phyloP scores from a whole-genome alignment of 108 stramenopile species.

The Nitzschia palea region DNA sequence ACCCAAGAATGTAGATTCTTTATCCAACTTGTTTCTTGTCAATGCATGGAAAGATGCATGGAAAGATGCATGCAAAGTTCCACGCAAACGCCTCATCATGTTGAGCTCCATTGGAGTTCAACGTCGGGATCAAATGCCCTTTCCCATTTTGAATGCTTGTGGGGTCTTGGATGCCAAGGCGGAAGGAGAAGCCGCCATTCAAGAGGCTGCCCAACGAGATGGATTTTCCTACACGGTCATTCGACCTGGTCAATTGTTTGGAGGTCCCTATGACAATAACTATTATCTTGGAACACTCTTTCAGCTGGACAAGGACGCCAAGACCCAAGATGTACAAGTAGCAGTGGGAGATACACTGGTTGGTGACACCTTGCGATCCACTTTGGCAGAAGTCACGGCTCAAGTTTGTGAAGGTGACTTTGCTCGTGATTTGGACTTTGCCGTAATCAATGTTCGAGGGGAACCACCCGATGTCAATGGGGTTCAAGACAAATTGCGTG shows the following conservation, averaged over 20 bases:
- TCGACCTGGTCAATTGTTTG: constrained; percentile 63
- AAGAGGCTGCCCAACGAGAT: constrained; percentile 18
- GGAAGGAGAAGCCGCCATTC: constrained; percentile 56
- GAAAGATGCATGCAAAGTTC: constrained; percentile 16
- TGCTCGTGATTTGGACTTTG: constrained; percentile 59
- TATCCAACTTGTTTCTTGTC: constrained; percentile 42
- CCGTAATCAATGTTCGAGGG: constrained; percentile 36
- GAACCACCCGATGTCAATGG: constrained; percentile 15
- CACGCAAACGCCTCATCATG: constrained; percentile 41
- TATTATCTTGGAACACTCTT: constrained; percentile 52
- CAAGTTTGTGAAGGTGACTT: constrained; percentile 41
- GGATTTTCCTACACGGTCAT: constrained; percentile 51
- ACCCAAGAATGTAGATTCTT: constrained; percentile 60
- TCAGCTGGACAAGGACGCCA: constrained; percentile 56
- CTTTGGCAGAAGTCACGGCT: constrained; percentile 57
- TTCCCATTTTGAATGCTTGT: constrained; percentile 71
- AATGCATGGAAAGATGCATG: constrained; percentile 29
- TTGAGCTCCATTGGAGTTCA: constrained; percentile 64
- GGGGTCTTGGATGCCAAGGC: constrained; percentile 78
- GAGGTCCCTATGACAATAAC: constrained; percentile 68
- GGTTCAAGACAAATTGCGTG: constrained; percentile 17
- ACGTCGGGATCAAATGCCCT: constrained; percentile 63
- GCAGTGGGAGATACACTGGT: constrained; percentile 55
- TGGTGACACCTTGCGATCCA: constrained; percentile 57
- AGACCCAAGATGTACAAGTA: constrained; percentile 59